Conservation (phyloP, 495 filamentous ascomycete species). For the Neurospora intermedia region DNA sequence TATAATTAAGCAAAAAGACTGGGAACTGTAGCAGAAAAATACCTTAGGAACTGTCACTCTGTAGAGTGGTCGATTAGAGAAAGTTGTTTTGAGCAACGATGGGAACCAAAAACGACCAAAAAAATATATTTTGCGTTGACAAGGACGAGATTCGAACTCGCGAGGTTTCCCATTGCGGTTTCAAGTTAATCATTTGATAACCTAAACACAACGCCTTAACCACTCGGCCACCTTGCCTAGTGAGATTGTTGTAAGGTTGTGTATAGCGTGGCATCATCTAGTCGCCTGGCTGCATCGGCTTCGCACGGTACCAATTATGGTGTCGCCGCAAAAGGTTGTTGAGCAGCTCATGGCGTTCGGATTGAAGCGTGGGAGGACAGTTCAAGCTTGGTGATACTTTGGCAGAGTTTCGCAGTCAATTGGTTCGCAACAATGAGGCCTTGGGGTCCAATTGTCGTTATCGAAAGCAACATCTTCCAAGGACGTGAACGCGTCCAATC, state of each 20-base stretch:
- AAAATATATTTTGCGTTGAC: neutral
- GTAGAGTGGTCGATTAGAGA: neutral
- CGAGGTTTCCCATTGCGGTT: neutral
- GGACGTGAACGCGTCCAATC: neutral
- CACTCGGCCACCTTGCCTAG: neutral
- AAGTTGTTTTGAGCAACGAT: neutral
- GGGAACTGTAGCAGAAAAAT: neutral
- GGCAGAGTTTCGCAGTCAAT: neutral
- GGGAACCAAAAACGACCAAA: neutral
- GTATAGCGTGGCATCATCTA: neutral
- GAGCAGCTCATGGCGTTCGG: neutral
- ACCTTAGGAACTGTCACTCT: no score
- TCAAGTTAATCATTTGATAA: neutral
- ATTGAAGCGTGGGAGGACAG: neutral
- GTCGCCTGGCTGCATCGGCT: neutral
- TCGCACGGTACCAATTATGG: neutral
- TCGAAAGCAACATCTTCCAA: neutral
- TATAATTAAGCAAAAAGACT: neutral
- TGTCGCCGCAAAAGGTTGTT: neutral
- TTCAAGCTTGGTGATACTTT: neutral
- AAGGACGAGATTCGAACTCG: conserved; percentile 1
- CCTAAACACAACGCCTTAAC: conserved; percentile 1
- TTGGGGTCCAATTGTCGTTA: neutral
- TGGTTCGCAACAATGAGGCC: neutral
- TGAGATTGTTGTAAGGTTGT: neutral